A percentile compares a stretch with the other conserved stretches of the same genome.
phyloP scores from a whole-genome alignment of 805 yeast genomes.

The Candida coleopterorum region DNA sequence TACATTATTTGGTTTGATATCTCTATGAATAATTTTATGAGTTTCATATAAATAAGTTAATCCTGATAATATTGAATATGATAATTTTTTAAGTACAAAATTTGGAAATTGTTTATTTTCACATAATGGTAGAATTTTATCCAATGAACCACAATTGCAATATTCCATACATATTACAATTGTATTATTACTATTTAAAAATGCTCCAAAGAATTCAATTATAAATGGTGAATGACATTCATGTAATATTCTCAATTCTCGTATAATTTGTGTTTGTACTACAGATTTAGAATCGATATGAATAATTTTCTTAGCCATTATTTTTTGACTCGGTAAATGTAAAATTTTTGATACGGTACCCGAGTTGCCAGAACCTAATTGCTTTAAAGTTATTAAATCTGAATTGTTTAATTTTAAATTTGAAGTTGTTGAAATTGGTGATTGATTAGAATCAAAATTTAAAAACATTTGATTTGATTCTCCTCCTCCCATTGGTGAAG shows the following conservation, averaged over 20 bases:
- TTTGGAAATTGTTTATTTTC: slow-evolving; percentile 43
- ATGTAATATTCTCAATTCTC: slow-evolving; percentile 87
- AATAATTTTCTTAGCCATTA: slow-evolving; percentile 87
- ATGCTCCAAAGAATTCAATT: slow-evolving; percentile 89
- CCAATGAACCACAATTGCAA: slow-evolving; percentile 91
- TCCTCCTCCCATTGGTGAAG: slow-evolving; percentile 20
- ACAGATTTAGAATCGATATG: slow-evolving; percentile 78
- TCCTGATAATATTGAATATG: slow-evolving; percentile 75
- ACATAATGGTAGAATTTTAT: slow-evolving; percentile 62
- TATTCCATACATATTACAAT: slow-evolving; percentile 94
- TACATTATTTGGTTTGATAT: slow-evolving; percentile 93
- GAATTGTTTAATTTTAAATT: slow-evolving; percentile 33
- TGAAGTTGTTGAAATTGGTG: slow-evolving; percentile 34
- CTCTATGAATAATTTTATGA: slow-evolving; percentile 90
- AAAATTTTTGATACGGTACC: slow-evolving; percentile 88
- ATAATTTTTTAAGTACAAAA: slow-evolving; percentile 64
- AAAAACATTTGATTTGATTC: slow-evolving; percentile 7
- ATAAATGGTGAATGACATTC: slow-evolving; percentile 82
- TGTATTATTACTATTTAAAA: slow-evolving; percentile 56
- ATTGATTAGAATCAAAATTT: slow-evolving; percentile 10
- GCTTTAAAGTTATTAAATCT: slow-evolving; percentile 70
- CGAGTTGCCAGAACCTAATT: slow-evolving; percentile 88
- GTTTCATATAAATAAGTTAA: slow-evolving; percentile 73
- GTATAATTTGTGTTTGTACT: slow-evolving; percentile 75
- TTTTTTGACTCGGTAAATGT: slow-evolving; percentile 81